Base-by-base conservation (phyloP, 768 basidiomycete genomes). In the Naganishia onofrii region DNA sequence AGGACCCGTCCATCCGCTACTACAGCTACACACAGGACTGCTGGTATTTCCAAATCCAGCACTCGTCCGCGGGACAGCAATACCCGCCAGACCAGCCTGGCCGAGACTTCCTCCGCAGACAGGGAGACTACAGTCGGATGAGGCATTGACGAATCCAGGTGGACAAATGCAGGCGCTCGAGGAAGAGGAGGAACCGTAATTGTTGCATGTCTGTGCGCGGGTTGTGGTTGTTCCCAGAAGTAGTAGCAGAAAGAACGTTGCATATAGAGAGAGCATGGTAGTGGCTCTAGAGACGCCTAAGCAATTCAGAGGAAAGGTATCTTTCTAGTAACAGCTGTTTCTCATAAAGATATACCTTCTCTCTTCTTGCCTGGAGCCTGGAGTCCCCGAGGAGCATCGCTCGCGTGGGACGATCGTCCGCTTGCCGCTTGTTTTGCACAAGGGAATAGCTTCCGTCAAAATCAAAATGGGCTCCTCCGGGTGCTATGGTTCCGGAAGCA, bases 61-160 rank as follows among this genome's bases (percentile, higher is more conserved):
- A 73, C 2, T 83, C 83, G 9, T 82, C 79, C 0, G 82, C 77
- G 46, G 83, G 78, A 34, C 85, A 76, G 15, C 86, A 81, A 57
- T 89, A 78, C 48, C 87, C 80, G n/a, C 88, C 85, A 60, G 83
- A 77, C 2, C 86, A 79, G 67, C 77, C 89, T 58, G 42, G 51
- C 75, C 92, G 53, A 95, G 86, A 64, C 87, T 89, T 1, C 91
- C 91, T 13, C 90, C 90, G 71, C 93, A 96, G 1, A 84, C 87
- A 0, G 89, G 86, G 68, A 85, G 84, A 0, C 86, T 84, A 76
- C 92, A 93, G 26, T 68, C 58, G 31, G 66, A 58, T 12, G 63
- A 55, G 21, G 57, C 57, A 23, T 48, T 48, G 29, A 54, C n/a
- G 55, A 72, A 72, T 10, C 71, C 71, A n/a, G 71, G 85, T 5